phyloP scores from a whole-genome alignment of 495 filamentous ascomycete species.

The Xylaria intraflava region DNA sequence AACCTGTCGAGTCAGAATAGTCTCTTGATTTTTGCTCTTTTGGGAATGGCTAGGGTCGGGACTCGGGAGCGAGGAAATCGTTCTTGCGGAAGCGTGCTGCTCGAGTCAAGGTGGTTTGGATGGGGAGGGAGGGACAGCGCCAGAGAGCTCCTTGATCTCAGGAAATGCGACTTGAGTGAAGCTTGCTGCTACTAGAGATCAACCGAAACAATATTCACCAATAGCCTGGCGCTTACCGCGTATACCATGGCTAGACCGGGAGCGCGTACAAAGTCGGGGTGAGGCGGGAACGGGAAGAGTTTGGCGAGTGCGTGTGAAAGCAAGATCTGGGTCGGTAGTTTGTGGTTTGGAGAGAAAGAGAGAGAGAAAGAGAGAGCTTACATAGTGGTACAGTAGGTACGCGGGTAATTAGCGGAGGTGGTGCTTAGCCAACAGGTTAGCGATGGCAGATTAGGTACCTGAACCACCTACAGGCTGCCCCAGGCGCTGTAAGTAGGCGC shows the following conservation, averaged over 20 bases:
- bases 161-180: slow-evolving; percentile 9
- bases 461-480: no score
- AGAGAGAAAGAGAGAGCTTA: slow-evolving; percentile 2
- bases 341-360: slow-evolving; percentile 2
- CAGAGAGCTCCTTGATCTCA: slow-evolving; percentile 1
- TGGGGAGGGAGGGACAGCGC: not conserved
- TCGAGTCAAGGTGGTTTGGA: slow-evolving; percentile 8
- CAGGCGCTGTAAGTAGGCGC: not conserved
- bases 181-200: slow-evolving; percentile 17
- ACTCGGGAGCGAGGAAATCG: not conserved
- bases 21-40: not conserved
- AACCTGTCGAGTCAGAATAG: slow-evolving; percentile 4
- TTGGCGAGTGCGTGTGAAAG: slow-evolving; percentile 4
- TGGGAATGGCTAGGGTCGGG: slow-evolving; percentile 1
- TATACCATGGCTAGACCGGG: slow-evolving; percentile 26
- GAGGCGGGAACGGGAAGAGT: slow-evolving; percentile 13
- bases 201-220: slow-evolving; percentile 20
- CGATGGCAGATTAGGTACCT: not conserved
- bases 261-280: slow-evolving; percentile 5
- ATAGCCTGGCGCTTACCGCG: slow-evolving; percentile 16
- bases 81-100: not conserved
- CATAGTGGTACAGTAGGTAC: no score
- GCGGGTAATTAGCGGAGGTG: no score
- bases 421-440: no score
- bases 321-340: slow-evolving; percentile 5